A percentile compares a stretch with the other conserved stretches of the same genome.
These are phyloP conservation scores for Tremella mesenterica DNA, from an alignment of 768 basidiomycete species.

Conservation along the genomic window DNA sequence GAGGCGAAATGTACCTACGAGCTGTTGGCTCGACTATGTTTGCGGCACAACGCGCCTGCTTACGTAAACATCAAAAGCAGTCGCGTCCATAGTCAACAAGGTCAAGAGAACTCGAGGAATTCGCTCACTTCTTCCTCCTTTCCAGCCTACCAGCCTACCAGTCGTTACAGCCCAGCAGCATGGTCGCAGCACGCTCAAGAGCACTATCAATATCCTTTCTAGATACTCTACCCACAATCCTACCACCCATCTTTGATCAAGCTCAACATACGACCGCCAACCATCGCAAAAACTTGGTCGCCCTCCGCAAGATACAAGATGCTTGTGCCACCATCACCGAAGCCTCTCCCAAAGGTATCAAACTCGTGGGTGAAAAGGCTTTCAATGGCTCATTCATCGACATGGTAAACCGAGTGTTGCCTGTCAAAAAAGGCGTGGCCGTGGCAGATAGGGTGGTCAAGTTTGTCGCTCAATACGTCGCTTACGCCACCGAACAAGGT, in stretches of 20 bases:
- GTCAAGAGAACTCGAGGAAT: not conserved
- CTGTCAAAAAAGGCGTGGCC: conserved; percentile 68
- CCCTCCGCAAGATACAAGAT: conserved; percentile 67
- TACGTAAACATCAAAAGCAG: conserved; percentile 7
- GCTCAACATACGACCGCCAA: conserved; percentile 64
- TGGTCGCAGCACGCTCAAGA: conserved; percentile 14
- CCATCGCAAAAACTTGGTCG: conserved; percentile 81
- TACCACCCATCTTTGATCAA: conserved; percentile 70
- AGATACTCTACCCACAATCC: conserved; percentile 27
- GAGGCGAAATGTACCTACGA: too few species aligned
- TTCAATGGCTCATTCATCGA: conserved; percentile 63
- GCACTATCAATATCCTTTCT: conserved; percentile 28
- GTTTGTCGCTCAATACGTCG: conserved; percentile 71
- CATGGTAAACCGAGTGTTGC: conserved; percentile 56
- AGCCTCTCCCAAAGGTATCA: conserved; percentile 47
- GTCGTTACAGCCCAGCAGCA: not conserved
- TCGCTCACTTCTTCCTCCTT: not conserved
- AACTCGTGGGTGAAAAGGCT: conserved; percentile 63
- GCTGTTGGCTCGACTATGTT: too few species aligned
- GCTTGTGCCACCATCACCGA: conserved; percentile 52
- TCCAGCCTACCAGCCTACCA: not conserved
- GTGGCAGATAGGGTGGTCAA: conserved; percentile 70
- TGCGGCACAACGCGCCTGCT: conserved; percentile 1
- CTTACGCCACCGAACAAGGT: conserved; percentile 71
- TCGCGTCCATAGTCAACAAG: conserved; percentile 9